Conservation (phyloP, 2,329 filamentous ascomycete genomes). For the Sodiomyces alkalinus region DNA sequence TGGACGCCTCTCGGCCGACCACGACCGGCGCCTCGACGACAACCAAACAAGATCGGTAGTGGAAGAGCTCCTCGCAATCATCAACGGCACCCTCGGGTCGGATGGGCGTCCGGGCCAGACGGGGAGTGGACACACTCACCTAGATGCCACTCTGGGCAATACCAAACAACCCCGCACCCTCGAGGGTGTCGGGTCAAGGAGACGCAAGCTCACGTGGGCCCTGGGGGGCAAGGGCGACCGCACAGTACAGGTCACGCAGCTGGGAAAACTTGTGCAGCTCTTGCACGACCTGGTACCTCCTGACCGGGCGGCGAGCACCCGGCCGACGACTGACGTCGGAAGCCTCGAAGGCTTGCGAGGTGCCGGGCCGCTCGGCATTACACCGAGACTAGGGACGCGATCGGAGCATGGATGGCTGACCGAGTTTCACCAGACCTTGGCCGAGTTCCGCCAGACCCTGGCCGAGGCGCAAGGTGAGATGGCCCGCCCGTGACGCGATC, state of each 20-base stretch:
- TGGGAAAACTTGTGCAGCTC: conserved; percentile 4
- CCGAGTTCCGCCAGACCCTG: neutral
- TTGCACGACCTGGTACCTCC: conserved; percentile 5
- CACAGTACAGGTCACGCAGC: conserved; percentile 2
- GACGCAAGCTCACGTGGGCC: conserved; percentile 4
- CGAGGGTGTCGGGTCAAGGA: conserved; percentile 1
- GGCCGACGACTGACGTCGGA: neutral
- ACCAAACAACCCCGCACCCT: neutral
- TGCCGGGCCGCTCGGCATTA: neutral
- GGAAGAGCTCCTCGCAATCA: conserved; percentile 3
- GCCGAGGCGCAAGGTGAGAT: neutral
- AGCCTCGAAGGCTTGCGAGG: neutral
- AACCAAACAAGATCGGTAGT: neutral
- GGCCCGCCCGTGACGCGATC: neutral
- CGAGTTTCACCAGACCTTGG: neutral
- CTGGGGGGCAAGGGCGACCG: conserved; percentile 5
- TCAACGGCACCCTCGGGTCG: neutral
- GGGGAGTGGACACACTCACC: neutral
- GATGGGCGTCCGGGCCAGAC: neutral
- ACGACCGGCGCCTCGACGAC: conserved; percentile 6
- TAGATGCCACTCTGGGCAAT: no score
- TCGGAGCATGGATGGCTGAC: neutral
- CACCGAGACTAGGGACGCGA: neutral
- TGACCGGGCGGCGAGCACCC: neutral
- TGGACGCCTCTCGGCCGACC: neutral